Conservation (phyloP, 257 asterid genomes). For the Capsicum chinense region DNA sequence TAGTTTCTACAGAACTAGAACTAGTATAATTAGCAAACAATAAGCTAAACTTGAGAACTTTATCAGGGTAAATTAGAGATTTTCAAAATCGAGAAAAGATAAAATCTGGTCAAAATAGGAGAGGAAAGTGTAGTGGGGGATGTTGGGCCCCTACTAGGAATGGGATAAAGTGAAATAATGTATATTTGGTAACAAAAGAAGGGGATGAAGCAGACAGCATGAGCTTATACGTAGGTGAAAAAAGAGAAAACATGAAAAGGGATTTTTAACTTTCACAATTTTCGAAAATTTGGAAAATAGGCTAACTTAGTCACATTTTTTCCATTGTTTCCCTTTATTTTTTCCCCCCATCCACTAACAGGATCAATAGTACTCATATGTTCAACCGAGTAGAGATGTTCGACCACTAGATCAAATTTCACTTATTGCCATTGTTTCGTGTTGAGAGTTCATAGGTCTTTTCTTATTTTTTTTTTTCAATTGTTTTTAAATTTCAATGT, state of each 20-base stretch:
- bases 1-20: not conserved
- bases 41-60: not conserved
- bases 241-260: slow-evolving; percentile 26
- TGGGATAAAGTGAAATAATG: slow-evolving; percentile 23
- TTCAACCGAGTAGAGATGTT: too few relatives aligned
- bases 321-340: too few relatives aligned
- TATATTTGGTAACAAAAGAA: not conserved
- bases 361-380: too few relatives aligned
- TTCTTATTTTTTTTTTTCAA: too few relatives aligned
- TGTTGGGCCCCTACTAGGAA: slow-evolving; percentile 18
- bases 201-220: slow-evolving; percentile 5
- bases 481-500: too few relatives aligned
- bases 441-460: too few relatives aligned
- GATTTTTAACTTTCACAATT: not conserved
- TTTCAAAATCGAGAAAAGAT: not conserved
- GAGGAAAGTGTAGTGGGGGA: slow-evolving; percentile 19
- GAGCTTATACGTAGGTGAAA: not conserved
- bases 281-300: not conserved
- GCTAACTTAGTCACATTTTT: too few relatives aligned
- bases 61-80: not conserved
- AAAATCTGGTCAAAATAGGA: slow-evolving; percentile 36
- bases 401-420: too few relatives aligned
- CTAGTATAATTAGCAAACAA: not conserved
- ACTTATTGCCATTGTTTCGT: too few relatives aligned
- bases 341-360: too few relatives aligned